These are phyloP conservation scores for Talaromyces sp. DNA, from an alignment of 2,329 filamentous ascomycete genomes.

Conservation along the genomic window DNA sequence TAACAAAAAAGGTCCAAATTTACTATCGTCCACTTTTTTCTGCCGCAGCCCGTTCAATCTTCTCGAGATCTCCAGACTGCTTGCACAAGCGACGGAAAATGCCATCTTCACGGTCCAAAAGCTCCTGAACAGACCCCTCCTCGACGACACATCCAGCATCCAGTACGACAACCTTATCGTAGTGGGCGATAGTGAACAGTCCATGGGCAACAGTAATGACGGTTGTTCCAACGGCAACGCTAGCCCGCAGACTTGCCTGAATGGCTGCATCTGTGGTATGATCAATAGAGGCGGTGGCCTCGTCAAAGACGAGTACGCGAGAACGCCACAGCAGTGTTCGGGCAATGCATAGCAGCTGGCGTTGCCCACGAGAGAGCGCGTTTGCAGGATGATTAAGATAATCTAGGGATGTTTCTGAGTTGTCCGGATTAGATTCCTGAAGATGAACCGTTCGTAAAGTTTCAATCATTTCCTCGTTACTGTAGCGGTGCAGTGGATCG, in stretches of 20 bases:
- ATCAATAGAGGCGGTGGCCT: constrained; percentile 1
- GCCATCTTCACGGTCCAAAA: background rate
- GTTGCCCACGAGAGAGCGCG: constrained; percentile 27
- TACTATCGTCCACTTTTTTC: background rate
- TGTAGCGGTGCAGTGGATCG: background rate
- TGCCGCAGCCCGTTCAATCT: background rate
- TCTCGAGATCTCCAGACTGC: constrained; percentile 1
- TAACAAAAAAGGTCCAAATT: no score
- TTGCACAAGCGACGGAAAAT: constrained; percentile 1
- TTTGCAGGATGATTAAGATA: constrained; percentile 20
- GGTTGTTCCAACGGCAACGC: background rate
- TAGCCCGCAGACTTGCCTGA: background rate
- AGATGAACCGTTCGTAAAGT: background rate
- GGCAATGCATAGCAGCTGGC: constrained; percentile 27
- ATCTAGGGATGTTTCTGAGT: background rate
- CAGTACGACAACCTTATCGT: background rate
- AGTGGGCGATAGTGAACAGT: background rate
- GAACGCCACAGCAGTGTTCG: constrained; percentile 16
- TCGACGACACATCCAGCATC: constrained; percentile 1
- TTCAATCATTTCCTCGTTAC: background rate
- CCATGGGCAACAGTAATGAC: constrained; percentile 1
- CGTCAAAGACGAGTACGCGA: background rate
- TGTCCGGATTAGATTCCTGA: background rate
- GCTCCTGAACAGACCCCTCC: background rate
- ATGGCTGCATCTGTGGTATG: background rate